Base-by-base conservation (phyloP, 495 filamentous ascomycete genomes). In the Penicillium arizonense region DNA sequence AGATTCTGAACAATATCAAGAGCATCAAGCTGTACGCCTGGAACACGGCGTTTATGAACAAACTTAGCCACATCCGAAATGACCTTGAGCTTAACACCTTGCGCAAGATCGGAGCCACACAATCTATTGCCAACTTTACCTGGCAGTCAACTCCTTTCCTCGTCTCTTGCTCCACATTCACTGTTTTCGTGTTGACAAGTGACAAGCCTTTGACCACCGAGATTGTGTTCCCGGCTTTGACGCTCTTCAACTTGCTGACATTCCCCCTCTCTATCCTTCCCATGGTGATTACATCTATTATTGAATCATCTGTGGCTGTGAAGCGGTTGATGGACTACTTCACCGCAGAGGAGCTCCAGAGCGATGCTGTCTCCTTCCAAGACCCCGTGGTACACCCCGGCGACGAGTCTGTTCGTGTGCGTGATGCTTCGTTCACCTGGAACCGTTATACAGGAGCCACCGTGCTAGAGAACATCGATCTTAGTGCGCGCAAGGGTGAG, bases 91-190 rank as follows among this genome's bases (percentile, higher is more conserved):
- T 99, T 39, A 90, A 93, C 69, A 97, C 95, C 12, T 86, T 97
- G 36, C 89, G 92, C 47, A 96, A 92, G 64, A 97, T 99, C 56
- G 95, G 95, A 41, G 91, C 92, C 41, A 86, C 91, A 2, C 91
- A 96, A 68, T 88, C 93, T 6, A 77, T 97, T 69, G 90, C 95
- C 26, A 97, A 96, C 61, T 99, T 99, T 53, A 97, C 95, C 21
- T 99, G 95, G 95, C 89, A 89, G n/a, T 94, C 89, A n/a, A 97
- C 95, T 9, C 95, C 95, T 8, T 99, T 99, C 76, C 81, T 99
- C 30, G 95, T 99, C 12, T 97, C 95, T 12, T 97, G 93, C 74
- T 91, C 89, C 8, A 97, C 94, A 9, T 99, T 99, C 63, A 85
- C 89, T 12, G 89, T 97, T 14, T 99, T 94, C 61, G 95, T 97